These are phyloP conservation scores for Populus deltoides DNA, from an alignment of 345 rosid species.

Conservation along the genomic window DNA sequence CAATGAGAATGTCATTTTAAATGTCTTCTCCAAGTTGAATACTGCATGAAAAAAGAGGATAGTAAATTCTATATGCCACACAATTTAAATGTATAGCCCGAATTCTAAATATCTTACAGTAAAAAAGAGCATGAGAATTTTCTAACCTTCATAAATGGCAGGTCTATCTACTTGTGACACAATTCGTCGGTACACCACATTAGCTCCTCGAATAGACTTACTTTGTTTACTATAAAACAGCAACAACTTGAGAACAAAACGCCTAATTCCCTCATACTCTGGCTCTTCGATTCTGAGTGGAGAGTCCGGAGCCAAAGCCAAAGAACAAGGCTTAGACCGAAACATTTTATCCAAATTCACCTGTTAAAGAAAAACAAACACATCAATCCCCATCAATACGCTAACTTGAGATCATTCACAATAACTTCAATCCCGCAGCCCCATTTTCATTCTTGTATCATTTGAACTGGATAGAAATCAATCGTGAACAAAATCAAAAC, in stretches of 20 bases:
- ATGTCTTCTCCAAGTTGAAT: constrained; percentile 92
- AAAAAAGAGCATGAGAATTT: not conserved
- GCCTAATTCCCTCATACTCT: constrained; percentile 56
- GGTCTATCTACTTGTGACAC: constrained; percentile 73
- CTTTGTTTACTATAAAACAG: constrained; percentile 90
- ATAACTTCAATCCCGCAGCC: not conserved
- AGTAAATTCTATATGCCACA: not conserved
- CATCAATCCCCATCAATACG: not conserved
- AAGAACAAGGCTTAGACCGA: constrained; percentile 78
- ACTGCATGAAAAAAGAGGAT: constrained; percentile 43
- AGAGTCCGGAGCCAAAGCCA: constrained; percentile 73
- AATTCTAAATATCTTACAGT: not conserved
- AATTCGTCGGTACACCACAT: constrained; percentile 63
- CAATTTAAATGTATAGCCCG: not conserved
- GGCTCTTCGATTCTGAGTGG: constrained; percentile 76
- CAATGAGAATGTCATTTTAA: constrained; percentile 72
- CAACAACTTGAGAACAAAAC: constrained; percentile 55
- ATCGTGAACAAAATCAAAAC: not conserved
- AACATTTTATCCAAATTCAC: constrained; percentile 73
- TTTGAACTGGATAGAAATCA: not conserved
- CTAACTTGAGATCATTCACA: not conserved
- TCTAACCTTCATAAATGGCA: constrained; percentile 71
- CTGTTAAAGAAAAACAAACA: constrained; percentile 31
- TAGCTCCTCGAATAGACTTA: constrained; percentile 79
- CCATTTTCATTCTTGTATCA: not conserved